phyloP scores from a whole-genome alignment of 2,329 filamentous ascomycete species.

The Cladosporium colombiae region DNA sequence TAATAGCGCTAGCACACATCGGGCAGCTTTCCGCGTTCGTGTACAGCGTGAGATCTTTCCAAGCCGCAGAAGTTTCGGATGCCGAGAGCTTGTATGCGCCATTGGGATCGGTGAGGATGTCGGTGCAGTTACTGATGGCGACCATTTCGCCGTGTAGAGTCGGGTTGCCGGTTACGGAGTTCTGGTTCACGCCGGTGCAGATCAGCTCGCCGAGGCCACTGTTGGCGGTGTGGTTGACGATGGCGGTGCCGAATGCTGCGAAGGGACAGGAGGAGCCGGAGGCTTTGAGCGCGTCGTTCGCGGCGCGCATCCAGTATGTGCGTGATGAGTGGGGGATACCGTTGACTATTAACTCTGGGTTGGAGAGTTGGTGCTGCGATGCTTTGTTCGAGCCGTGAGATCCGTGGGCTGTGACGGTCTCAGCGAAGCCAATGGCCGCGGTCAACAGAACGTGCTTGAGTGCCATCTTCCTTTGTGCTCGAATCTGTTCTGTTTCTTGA shows the following conservation, averaged over 20 bases:
- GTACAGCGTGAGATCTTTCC: slow-evolving; percentile 52
- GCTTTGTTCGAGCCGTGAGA: background rate
- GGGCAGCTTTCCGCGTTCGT: slow-evolving; percentile 60
- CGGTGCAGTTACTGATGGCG: slow-evolving; percentile 56
- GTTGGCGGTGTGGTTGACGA: slow-evolving; percentile 56
- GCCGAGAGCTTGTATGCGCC: slow-evolving; percentile 49
- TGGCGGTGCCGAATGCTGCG: slow-evolving; percentile 49
- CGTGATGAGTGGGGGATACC: background rate
- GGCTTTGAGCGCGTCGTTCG: slow-evolving; percentile 49
- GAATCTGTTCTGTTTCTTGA: background rate
- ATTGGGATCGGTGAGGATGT: slow-evolving; percentile 48
- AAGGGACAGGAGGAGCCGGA: slow-evolving; percentile 53
- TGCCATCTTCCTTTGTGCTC: background rate
- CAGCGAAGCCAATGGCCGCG: background rate
- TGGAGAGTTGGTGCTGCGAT: slow-evolving; percentile 6
- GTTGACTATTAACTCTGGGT: background rate
- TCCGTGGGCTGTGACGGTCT: background rate
- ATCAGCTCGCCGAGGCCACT: slow-evolving; percentile 39
- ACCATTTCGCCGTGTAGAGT: slow-evolving; percentile 57
- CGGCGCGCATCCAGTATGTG: slow-evolving; percentile 54
- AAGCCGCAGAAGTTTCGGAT: slow-evolving; percentile 46
- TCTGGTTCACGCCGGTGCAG: slow-evolving; percentile 52
- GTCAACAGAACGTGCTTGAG: background rate
- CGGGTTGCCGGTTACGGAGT: slow-evolving; percentile 50
- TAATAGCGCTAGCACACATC: slow-evolving; percentile 60